Conservation (phyloP, 805 yeast genomes). For the Yarrowia phangngaensis region DNA sequence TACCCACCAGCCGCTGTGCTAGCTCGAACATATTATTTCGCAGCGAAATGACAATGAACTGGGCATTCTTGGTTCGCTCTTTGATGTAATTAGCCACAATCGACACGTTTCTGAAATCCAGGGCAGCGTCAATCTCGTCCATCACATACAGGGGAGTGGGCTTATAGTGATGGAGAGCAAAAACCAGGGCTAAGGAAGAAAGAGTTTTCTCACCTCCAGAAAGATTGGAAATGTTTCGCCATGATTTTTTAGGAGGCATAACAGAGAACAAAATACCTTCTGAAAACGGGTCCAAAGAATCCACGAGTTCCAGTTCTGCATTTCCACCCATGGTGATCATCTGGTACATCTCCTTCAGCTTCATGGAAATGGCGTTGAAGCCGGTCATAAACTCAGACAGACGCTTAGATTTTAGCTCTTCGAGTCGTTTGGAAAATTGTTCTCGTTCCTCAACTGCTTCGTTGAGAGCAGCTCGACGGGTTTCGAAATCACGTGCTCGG, state of each 20-base stretch:
- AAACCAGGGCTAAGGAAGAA: constrained; percentile 89
- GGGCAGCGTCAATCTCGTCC: constrained; percentile 99
- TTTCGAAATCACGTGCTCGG: constrained; percentile 59
- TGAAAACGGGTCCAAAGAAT: constrained; percentile 93
- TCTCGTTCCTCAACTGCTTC: constrained; percentile 66
- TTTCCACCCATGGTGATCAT: constrained; percentile 99
- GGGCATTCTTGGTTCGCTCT: constrained; percentile 93
- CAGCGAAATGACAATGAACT: constrained; percentile 89
- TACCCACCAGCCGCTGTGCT: constrained; percentile 90
- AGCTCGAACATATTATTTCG: constrained; percentile 97
- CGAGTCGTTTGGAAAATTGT: constrained; percentile 54
- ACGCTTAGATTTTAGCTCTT: constrained; percentile 66
- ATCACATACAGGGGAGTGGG: constrained; percentile 97
- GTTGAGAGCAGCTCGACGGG: constrained; percentile 63
- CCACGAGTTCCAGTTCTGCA: constrained; percentile 94
- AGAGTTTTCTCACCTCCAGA: constrained; percentile 98
- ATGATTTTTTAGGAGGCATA: constrained; percentile 98
- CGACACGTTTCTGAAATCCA: constrained; percentile 93
- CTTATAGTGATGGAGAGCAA: constrained; percentile 91
- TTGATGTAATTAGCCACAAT: constrained; percentile 96
- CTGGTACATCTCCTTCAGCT: constrained; percentile 94
- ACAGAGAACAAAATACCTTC: constrained; percentile 96
- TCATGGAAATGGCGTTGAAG: constrained; percentile 75
- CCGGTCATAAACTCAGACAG: constrained; percentile 92
- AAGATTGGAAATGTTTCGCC: constrained; percentile 91